Percentiles rank a stretch among this genome's conserved stretches.
Conservation (phyloP, 2,329 filamentous ascomycete genomes). For the Pseudogymnoascus sp. region DNA sequence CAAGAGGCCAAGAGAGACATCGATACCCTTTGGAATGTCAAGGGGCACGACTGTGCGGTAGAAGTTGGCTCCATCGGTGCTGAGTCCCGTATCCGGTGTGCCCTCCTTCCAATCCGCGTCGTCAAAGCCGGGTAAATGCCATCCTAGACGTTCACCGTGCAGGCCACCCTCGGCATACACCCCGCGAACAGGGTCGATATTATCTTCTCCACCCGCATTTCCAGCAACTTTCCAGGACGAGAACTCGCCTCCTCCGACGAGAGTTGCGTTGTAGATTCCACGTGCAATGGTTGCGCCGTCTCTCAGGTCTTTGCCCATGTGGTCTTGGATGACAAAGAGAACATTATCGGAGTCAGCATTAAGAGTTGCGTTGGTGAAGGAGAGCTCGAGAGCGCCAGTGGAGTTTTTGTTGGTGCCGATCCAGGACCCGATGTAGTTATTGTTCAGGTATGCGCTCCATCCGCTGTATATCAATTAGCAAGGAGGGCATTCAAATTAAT, state of each 20-base stretch:
- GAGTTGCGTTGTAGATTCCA: conserved; percentile 45
- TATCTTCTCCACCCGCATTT: conserved; percentile 43
- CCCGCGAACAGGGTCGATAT: conserved; percentile 48
- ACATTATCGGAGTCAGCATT: conserved; percentile 35
- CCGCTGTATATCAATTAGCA: conserved; percentile 13
- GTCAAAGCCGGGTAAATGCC: conserved; percentile 50
- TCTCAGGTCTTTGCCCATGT: conserved; percentile 51
- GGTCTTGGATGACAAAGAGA: conserved; percentile 49
- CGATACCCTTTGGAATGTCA: conserved; percentile 41
- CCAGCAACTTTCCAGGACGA: conserved; percentile 51
- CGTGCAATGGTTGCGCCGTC: conserved; percentile 39
- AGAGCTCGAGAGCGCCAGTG: conserved; percentile 34
- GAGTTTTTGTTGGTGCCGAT: conserved; percentile 39
- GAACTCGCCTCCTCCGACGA: conserved; percentile 38
- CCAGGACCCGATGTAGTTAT: conserved; percentile 46
- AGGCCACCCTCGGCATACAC: conserved; percentile 51
- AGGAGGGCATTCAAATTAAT: background rate
- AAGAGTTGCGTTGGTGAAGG: conserved; percentile 43
- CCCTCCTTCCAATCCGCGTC: conserved; percentile 36
- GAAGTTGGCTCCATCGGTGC: conserved; percentile 45
- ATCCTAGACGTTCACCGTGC: conserved; percentile 48
- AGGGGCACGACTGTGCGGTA: conserved; percentile 48
- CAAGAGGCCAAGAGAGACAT: conserved; percentile 49
- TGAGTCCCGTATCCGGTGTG: conserved; percentile 29
- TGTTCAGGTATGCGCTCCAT: conserved; percentile 38